Conservation (phyloP, 2,329 filamentous ascomycete genomes). For the Fusarium illudens region DNA sequence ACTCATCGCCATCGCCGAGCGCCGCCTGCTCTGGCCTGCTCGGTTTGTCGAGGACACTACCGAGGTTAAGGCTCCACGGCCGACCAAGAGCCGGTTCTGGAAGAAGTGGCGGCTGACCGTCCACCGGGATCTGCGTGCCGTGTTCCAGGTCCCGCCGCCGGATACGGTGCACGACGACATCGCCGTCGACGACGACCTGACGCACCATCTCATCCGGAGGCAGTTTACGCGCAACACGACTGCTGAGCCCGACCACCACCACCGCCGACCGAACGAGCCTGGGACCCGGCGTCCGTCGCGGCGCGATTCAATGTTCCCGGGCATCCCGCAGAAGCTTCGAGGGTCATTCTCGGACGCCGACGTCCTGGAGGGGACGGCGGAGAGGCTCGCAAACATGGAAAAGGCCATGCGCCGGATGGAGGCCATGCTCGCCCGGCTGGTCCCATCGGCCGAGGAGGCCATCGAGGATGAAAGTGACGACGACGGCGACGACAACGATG, state of each 20-base stretch:
- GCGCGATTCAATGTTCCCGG: constrained; percentile 66
- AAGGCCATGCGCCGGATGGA: constrained; percentile 59
- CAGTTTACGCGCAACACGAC: constrained; percentile 61
- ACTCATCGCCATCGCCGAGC: constrained; percentile 74
- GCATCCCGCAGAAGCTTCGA: constrained; percentile 58
- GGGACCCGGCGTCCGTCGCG: constrained; percentile 50
- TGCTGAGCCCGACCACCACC: constrained; percentile 42
- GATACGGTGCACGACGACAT: constrained; percentile 66
- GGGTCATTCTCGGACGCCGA: constrained; percentile 58
- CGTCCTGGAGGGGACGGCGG: constrained; percentile 55
- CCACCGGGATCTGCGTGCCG: constrained; percentile 75
- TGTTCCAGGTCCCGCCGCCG: constrained; percentile 76
- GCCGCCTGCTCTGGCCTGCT: constrained; percentile 69
- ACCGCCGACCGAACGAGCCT: constrained; percentile 37
- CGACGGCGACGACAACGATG: constrained; percentile 39
- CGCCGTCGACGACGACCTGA: constrained; percentile 66
- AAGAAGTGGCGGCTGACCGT: constrained; percentile 73
- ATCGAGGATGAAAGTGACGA: constrained; percentile 32
- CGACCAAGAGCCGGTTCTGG: constrained; percentile 63
- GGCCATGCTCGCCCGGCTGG: constrained; percentile 53
- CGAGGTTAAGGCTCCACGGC: constrained; percentile 34
- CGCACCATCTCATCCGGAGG: constrained; percentile 64
- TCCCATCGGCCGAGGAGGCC: constrained; percentile 43
- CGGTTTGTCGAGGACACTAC: constrained; percentile 23
- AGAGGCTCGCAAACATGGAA: constrained; percentile 60